Evolutionary conservation across 208 protist genomes (phyloP), one percentile per base, ranked within the genome.

Genomic region (Lotmaria passim): DNA sequence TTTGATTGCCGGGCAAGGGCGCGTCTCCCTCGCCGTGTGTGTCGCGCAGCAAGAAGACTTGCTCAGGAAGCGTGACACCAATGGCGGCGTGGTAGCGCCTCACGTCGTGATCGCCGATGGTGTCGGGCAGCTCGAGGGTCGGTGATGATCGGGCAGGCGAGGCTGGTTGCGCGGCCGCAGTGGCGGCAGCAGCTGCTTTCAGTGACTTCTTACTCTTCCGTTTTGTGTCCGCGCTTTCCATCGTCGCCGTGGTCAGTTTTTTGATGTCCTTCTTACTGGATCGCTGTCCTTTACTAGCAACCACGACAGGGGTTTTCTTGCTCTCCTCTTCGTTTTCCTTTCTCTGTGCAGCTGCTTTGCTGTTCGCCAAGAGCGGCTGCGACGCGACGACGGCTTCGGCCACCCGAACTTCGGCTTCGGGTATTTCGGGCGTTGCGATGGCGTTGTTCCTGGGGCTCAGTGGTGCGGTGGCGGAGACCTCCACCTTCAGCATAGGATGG

Each of bases 1-100:
- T 15, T 7, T 26, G 8, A 3, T 7, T n/a, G 33, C 21, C n/a
- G 21, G 53, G 26, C 8, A 44, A 11, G 10, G 14, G n/a, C 14
- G 17, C 39, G 4, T 69, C 46, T n/a, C n/a, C 14, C 11, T 33
- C 23, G 0, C 28, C 55, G 2, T 14, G 26, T 0, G 46, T 46
- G 23, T 76, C 71, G 7, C 55, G 71, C 14, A 82, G 28, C 5
- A 78, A 44, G 24, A 68, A 82, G 8, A 64, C 64, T 21, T 82
- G 77, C 47, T 75, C 67, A 1, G 77, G 77, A n/a, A 78, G 44
- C 7, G 70, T 82, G 21, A 82, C 61, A 3, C 57, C 58, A 19
- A 75, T 46, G 24, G 66, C 26, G 17, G 71, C 70, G 43, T 55
- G 48, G 66, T 82, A 82, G 64, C 58, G 60, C 7, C 53, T 48